phyloP scores from a whole-genome alignment of 495 filamentous ascomycete genomes.

The Aspergillus steynii region DNA sequence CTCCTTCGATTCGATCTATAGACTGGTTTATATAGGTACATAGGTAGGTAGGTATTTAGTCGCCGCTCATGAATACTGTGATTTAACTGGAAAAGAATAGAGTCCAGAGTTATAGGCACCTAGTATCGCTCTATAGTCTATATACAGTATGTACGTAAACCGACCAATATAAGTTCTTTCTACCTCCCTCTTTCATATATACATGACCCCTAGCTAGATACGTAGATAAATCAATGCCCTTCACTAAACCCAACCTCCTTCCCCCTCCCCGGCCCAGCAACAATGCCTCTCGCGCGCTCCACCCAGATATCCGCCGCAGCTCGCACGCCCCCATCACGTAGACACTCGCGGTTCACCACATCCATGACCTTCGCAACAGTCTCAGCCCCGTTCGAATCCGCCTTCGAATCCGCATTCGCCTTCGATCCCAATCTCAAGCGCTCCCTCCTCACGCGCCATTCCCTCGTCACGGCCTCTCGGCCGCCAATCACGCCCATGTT shows the following conservation, averaged over 20 bases:
- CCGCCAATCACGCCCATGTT: constrained; percentile 79
- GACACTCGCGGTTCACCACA: constrained; percentile 44
- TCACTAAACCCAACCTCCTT: background rate
- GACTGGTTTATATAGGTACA: too few species aligned
- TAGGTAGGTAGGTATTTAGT: too few species aligned
- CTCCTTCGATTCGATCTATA: too few species aligned
- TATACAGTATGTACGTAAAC: too few species aligned
- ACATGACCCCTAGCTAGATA: too few species aligned
- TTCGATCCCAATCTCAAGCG: background rate
- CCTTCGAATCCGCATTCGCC: background rate
- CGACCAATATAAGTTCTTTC: too few species aligned
- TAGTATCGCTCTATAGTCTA: too few species aligned
- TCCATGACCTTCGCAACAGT: constrained; percentile 22
- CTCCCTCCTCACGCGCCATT: constrained; percentile 15
- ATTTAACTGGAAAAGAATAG: too few species aligned
- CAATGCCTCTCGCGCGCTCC: constrained; percentile 42
- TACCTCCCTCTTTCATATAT: too few species aligned
- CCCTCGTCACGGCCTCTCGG: constrained; percentile 17
- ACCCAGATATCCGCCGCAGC: constrained; percentile 44
- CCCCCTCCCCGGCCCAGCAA: constrained; percentile 20
- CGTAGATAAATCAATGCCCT: too few species aligned
- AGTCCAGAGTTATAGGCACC: too few species aligned
- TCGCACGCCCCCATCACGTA: constrained; percentile 37
- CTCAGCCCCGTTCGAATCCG: background rate
- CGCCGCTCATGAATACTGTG: too few species aligned